Percentiles rank a stretch among this genome's conserved stretches.
Evolutionary conservation across 176 grass and related monocot species (phyloP).

Genomic region (Phragmites australis): DNA sequence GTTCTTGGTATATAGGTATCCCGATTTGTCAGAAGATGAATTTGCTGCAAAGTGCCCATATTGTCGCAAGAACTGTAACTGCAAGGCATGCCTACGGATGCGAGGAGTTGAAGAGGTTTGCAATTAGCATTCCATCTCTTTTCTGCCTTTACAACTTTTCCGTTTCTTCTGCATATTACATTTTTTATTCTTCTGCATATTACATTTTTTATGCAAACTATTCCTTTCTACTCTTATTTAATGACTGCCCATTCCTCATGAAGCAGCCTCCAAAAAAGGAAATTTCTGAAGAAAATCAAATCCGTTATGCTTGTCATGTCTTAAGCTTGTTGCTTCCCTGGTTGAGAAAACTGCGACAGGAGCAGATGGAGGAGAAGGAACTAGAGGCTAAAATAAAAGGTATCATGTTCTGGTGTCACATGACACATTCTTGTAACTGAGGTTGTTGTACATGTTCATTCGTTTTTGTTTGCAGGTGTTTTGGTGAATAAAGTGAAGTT

Average conservation of each 20-base stretch:
- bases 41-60: slow-evolving; percentile 53
- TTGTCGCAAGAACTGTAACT: slow-evolving; percentile 72
- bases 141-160: background rate
- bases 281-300: slow-evolving; percentile 47
- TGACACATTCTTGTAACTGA: background rate
- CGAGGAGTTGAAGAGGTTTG: slow-evolving; percentile 48
- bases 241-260: slow-evolving; percentile 11
- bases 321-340: slow-evolving; percentile 57
- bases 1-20: slow-evolving; percentile 53
- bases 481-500: slow-evolving; percentile 37
- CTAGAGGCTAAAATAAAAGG: slow-evolving; percentile 70
- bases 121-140: background rate
- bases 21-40: slow-evolving; percentile 49
- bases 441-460: background rate
- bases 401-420: slow-evolving; percentile 21
- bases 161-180: background rate
- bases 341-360: slow-evolving; percentile 47
- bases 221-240: background rate
- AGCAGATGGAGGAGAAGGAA: slow-evolving; percentile 60
- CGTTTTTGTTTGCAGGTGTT: slow-evolving; percentile 36
- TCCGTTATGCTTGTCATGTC: slow-evolving; percentile 44
- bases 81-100: slow-evolving; percentile 62
- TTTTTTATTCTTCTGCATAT: background rate
- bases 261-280: slow-evolving; percentile 53
- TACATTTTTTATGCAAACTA: background rate